Evolutionary conservation across 1,139 yeast species (phyloP).

Genomic region (Suhomyces wounanorum): DNA sequence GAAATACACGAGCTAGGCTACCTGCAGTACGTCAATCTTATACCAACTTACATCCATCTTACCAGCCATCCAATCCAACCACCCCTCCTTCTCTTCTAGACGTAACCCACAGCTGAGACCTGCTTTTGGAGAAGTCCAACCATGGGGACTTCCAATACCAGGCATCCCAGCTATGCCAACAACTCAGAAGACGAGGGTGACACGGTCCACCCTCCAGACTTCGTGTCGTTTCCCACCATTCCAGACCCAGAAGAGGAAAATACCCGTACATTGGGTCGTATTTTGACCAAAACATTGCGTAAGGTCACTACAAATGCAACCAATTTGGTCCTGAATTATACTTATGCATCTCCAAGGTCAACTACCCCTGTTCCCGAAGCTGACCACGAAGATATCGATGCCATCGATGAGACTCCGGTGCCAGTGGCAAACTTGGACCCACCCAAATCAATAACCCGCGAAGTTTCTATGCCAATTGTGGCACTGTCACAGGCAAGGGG

Average conservation of each 20-base stretch:
- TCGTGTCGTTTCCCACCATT: constrained; percentile 46
- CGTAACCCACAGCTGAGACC: neutral
- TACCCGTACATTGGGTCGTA: constrained; percentile 32
- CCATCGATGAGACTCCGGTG: constrained; percentile 11
- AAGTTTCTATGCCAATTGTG: neutral
- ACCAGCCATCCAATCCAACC: constrained; percentile 1
- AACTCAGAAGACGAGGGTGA: constrained; percentile 23
- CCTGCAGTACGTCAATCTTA: constrained; percentile 2
- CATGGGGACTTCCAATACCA: constrained; percentile 3
- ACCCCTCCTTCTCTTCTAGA: neutral
- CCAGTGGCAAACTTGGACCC: neutral
- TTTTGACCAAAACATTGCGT: constrained; percentile 44
- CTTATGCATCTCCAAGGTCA: constrained; percentile 15
- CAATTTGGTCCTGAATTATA: constrained; percentile 38
- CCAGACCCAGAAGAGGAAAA: constrained; percentile 47
- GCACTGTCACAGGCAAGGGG: neutral
- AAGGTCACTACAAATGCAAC: constrained; percentile 50
- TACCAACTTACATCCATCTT: neutral
- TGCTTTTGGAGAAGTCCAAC: neutral
- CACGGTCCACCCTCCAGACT: constrained; percentile 27
- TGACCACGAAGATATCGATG: constrained; percentile 3
- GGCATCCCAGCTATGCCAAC: constrained; percentile 10
- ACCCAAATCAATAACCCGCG: neutral
- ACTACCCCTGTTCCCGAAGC: constrained; percentile 3
- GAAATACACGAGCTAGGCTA: constrained; percentile 1